Conservation (phyloP, 108 stramenopile genomes). For the Skeletonema menzelii region DNA sequence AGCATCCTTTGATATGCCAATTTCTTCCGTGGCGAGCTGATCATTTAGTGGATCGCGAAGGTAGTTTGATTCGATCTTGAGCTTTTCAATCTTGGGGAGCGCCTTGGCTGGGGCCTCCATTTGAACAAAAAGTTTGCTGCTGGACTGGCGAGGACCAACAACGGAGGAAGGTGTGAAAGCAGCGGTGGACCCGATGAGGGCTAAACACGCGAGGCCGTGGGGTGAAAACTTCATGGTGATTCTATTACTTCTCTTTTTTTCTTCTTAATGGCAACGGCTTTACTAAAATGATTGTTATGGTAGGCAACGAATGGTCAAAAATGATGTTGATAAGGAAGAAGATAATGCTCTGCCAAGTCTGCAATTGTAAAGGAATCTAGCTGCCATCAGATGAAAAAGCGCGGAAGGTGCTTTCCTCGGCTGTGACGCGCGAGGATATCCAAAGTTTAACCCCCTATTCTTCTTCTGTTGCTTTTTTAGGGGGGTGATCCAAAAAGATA, state of each 20-base stretch:
- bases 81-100: slow-evolving; percentile 76
- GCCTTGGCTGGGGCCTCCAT: slow-evolving; percentile 71
- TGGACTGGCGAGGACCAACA: background rate
- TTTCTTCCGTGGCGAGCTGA: slow-evolving; percentile 77
- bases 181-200: slow-evolving; percentile 7
- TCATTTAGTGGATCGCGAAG: slow-evolving; percentile 71
- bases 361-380: too few relatives aligned
- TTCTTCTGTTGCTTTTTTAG: too few relatives aligned
- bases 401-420: too few relatives aligned
- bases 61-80: slow-evolving; percentile 70
- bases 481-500: too few relatives aligned
- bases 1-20: slow-evolving; percentile 85
- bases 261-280: background rate
- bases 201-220: slow-evolving; percentile 8
- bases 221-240: slow-evolving; percentile 31
- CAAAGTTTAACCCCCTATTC: too few relatives aligned
- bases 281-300: too few relatives aligned
- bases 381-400: too few relatives aligned
- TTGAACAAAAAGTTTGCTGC: slow-evolving; percentile 58
- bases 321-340: too few relatives aligned
- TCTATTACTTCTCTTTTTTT: background rate
- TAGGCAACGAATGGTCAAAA: too few relatives aligned
- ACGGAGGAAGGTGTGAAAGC: slow-evolving; percentile 21
- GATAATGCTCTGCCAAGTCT: too few relatives aligned
- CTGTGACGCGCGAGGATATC: too few relatives aligned